Evolutionary conservation across 2,329 filamentous ascomycete species (phyloP), one percentile per base, ranked within the genome.

Genomic region (Chrysosporium keratinophilum): DNA sequence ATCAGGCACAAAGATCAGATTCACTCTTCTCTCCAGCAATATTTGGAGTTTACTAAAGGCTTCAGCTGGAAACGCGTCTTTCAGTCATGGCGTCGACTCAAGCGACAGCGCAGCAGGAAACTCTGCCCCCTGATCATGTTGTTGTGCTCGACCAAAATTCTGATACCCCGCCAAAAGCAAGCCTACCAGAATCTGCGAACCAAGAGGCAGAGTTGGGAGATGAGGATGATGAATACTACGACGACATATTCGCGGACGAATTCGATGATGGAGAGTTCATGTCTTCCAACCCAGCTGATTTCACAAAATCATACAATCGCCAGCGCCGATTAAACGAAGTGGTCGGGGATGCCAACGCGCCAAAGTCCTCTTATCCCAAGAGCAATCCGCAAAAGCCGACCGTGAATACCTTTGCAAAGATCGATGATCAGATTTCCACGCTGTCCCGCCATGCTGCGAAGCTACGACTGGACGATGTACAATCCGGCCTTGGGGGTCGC

Each of bases 351-450:
- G 63, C 74, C 12, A 75, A 73, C 56, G 69, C 67, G 11, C 71
- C 84, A 51, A 76, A 75, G 59, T 74, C 74, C 57, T 75, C 80
- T 46, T 77, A 81, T 53, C 84, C 85, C 2, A 84, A 85, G 63
- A 81, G 82, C 54, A 95, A 93, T 65, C 78, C 83, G 15, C 88
- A 90, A 66, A 87, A 84, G 63, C 87, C 88, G 5, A 79, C 79
- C 0, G 82, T 87, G 44, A 95, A 95, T 69, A 90, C 87, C 0
- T 78, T 80, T 57, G 80, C 87, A 20, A 84, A 82, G 20, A 78
- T 95, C 51, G 88, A 95, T 67, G 90, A 96, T 65, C 88, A 96
- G 63, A 85, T 95, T 51, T 83, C 84, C 3, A 84, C 83, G n/a
- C 77, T 97, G 37, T 82, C 88, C 33, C 85, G 84, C 61, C 88